A percentile compares a stretch with the other conserved stretches of the same genome.
phyloP scores from a whole-genome alignment of 2,329 filamentous ascomycete species.

The Exophiala lecanii-corni region DNA sequence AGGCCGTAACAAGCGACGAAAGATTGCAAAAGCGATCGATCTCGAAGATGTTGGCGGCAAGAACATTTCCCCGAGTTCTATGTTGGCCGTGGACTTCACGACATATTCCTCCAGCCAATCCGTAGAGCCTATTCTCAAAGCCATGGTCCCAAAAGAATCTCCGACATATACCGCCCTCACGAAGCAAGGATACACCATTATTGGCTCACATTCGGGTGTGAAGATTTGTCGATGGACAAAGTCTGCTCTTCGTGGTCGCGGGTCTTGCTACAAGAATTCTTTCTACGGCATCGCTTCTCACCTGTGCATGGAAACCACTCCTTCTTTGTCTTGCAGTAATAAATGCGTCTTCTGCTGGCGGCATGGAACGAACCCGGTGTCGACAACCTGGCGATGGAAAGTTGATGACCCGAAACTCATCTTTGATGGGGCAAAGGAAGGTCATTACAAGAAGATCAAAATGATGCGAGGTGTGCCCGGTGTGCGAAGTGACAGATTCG shows the following conservation, averaged over 20 bases:
- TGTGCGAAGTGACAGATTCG: constrained; percentile 83
- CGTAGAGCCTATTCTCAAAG: constrained; percentile 55
- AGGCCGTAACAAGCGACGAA: constrained; percentile 40
- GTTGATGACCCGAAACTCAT: constrained; percentile 88
- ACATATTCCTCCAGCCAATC: constrained; percentile 42
- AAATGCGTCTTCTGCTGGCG: constrained; percentile 99
- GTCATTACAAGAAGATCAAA: constrained; percentile 96
- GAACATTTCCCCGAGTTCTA: constrained; percentile 29
- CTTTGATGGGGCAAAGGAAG: constrained; percentile 82
- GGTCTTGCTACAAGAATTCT: constrained; percentile 95
- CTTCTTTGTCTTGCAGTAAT: constrained; percentile 91
- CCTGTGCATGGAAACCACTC: constrained; percentile 97
- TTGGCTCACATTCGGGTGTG: constrained; percentile 91
- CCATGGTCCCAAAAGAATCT: constrained; percentile 90
- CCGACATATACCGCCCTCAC: constrained; percentile 85
- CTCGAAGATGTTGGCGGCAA: constrained; percentile 68
- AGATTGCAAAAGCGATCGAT: constrained; percentile 59
- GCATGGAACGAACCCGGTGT: constrained; percentile 93
- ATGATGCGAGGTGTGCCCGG: constrained; percentile 93
- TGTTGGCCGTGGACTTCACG: constrained; percentile 80
- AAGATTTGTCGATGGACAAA: constrained; percentile 99
- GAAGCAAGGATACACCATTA: constrained; percentile 93
- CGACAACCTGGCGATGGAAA: constrained; percentile 94
- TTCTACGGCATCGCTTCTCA: constrained; percentile 97
- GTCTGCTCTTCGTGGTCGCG: constrained; percentile 84